Base-by-base conservation (phyloP, 305 asterid species). In the Fraxinus floribunda region DNA sequence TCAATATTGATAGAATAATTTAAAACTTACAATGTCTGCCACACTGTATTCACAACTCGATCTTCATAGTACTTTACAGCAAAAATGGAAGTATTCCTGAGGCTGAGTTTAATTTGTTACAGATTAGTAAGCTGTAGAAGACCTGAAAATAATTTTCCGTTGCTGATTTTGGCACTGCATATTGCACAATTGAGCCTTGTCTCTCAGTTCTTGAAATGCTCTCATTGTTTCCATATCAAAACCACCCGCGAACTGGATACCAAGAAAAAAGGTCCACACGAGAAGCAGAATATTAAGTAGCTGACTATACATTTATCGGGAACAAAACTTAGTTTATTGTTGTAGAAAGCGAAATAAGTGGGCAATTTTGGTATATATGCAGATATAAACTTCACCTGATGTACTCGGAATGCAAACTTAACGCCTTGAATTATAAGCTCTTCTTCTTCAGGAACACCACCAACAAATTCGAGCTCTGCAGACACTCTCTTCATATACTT, bases 161-260 rank as follows among this genome's bases (percentile, higher is more conserved):
- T 90, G 93, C 85, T 90, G 96, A 82, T 88, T 93, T 84, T 86
- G 92, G 72, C 89, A 91, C 75, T 93, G 95, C 49, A 83, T 86
- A 76, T 92, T 66, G 84, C 92, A 88, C 0, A 88, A 84, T 78
- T 86, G 84, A 15, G 89, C 91, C 76, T 89, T 86, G 81, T 89
- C 91, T 77, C 92, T 88, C 79, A 89, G 84, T 29, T 89, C 92
- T 85, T 89, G 90, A 79, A 89, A 89, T 20, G 86, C 92, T 70
- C 88, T 89, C 92, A 89, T 89, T 71, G 92, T 93, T 79, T 96
- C 99, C 81, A 88, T 93, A 32, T 96, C 97, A 81, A 94, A 94
- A n/a, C 99, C 99, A 55, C 97, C 98, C 9, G 98, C 98, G 91
- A 95, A 95, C 98, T 95, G 84, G 9, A 30, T 10, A 41, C 16